Base-by-base conservation (phyloP, 1,139 yeast genomes). In the Pichia kudriavzevii region DNA sequence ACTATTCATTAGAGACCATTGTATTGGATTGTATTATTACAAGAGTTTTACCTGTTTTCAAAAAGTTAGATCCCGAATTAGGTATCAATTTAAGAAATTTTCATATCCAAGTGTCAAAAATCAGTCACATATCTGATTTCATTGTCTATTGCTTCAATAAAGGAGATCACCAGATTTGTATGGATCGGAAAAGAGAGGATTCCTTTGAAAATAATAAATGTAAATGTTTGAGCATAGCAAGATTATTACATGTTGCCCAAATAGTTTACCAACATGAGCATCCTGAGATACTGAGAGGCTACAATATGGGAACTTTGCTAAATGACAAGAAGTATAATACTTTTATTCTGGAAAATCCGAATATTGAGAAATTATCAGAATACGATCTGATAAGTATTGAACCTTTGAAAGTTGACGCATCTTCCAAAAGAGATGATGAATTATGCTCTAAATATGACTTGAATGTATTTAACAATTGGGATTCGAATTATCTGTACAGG, bases 61-160 rank as follows among this genome's bases (percentile, higher is more conserved):
- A 67, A 34, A 66, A 74, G 40, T 52, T 75, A 46, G 83, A 77
- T 46, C 88, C 93, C 2, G 72, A 66, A 35, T 59, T 66, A 22
- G 93, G 91, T 11, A 75, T 80, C 4, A 75, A 82, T 7, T 62
- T 81, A 32, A 66, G 94, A 42, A 82, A 82, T 53, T 84, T 81
- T 55, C 81, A 79, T 47, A 76, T 78, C 39, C 95, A 83, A 57
- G 83, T 75, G 7, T 69, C 82, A 16, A 83, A 81, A 50, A 61
- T 75, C 52, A 79, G 85, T 7, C 64, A 70, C 13, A 64, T 81
- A 22, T 72, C 88, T 1, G 94, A 83, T 52, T 70, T 82, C 39
- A 60, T 79, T 18, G 72, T 83, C 11, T 84, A 82, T 52, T 63
- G 74, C 40, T 64, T 73, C 40, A 64, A 69, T 31, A 50, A 56